These are phyloP conservation scores for Phyllosticta citribraziliensis DNA, from an alignment of 2,329 filamentous ascomycete species.

Conservation along the genomic window DNA sequence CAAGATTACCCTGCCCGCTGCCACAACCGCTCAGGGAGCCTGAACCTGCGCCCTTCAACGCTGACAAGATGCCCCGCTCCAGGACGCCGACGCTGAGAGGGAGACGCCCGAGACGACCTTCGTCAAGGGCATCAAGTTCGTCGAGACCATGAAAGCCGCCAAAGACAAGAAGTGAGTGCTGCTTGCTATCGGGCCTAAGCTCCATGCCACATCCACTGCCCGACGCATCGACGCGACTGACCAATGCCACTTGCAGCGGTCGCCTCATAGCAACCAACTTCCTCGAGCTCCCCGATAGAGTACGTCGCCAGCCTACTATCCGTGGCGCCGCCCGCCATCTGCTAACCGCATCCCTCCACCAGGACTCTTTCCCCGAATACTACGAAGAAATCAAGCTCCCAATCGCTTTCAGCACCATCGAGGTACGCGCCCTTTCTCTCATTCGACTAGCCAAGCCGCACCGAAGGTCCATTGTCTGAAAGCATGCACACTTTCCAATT, in stretches of 20 bases:
- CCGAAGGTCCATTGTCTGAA: not conserved
- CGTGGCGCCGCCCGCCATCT: conserved; percentile 14
- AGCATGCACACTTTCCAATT: not conserved
- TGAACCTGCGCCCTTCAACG: not conserved
- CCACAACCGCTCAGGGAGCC: not conserved
- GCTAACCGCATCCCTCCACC: conserved; percentile 13
- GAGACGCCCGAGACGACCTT: conserved; percentile 62
- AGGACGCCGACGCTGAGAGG: conserved; percentile 20
- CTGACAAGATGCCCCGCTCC: conserved; percentile 11
- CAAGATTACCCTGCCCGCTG: not conserved
- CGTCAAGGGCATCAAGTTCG: conserved; percentile 59
- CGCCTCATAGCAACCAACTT: conserved; percentile 68
- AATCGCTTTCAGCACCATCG: conserved; percentile 66
- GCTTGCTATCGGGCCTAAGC: conserved; percentile 7
- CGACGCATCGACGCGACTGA: not conserved
- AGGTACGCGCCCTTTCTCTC: conserved; percentile 36
- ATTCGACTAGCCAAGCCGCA: not conserved
- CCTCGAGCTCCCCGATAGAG: conserved; percentile 55
- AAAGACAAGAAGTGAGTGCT: conserved; percentile 67
- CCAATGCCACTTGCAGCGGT: conserved; percentile 35
- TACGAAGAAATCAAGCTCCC: conserved; percentile 69
- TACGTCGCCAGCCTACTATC: conserved; percentile 20
- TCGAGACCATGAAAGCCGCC: conserved; percentile 65
- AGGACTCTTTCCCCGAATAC: conserved; percentile 59
- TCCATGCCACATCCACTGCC: not conserved